phyloP scores from a whole-genome alignment of 352 stramenopile species.

The Pythium biforme region DNA sequence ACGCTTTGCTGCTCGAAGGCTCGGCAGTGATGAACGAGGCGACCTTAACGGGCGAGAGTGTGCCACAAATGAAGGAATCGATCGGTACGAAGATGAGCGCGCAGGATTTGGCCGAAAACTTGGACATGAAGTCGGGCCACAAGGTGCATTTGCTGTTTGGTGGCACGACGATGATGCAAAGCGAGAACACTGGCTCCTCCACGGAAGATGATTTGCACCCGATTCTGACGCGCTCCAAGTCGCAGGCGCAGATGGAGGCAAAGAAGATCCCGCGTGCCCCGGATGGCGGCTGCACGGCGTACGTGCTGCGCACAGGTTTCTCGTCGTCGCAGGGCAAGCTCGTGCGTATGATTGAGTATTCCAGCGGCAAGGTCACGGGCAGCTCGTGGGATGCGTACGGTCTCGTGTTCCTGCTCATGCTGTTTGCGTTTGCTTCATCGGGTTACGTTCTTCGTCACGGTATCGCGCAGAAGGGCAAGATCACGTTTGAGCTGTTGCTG shows the following conservation, averaged over 20 bases:
- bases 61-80: constrained; percentile 97
- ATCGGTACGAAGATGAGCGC: constrained; percentile 76
- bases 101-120: constrained; percentile 62
- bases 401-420: constrained; percentile 94
- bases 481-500: constrained; percentile 95
- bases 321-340: constrained; percentile 97
- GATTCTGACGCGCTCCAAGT: constrained; percentile 24
- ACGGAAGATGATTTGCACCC: constrained; percentile 18
- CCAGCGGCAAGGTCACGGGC: constrained; percentile 94
- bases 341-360: constrained; percentile 98
- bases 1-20: constrained; percentile 95
- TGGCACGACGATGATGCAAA: constrained; percentile 91
- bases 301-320: constrained; percentile 97
- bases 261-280: constrained; percentile 69
- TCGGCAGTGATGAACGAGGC: constrained; percentile 98
- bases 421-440: constrained; percentile 96
- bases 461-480: constrained; percentile 88
- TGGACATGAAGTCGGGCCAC: constrained; percentile 87
- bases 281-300: constrained; percentile 91
- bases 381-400: constrained; percentile 95
- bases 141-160: constrained; percentile 93
- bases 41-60: constrained; percentile 97
- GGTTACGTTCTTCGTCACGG: constrained; percentile 92
- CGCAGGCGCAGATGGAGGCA: constrained; percentile 24
- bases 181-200: constrained; percentile 40